These are phyloP conservation scores for Ceratocystis diversiconidia DNA, from an alignment of 2,329 filamentous ascomycete species.

Conservation along the genomic window DNA sequence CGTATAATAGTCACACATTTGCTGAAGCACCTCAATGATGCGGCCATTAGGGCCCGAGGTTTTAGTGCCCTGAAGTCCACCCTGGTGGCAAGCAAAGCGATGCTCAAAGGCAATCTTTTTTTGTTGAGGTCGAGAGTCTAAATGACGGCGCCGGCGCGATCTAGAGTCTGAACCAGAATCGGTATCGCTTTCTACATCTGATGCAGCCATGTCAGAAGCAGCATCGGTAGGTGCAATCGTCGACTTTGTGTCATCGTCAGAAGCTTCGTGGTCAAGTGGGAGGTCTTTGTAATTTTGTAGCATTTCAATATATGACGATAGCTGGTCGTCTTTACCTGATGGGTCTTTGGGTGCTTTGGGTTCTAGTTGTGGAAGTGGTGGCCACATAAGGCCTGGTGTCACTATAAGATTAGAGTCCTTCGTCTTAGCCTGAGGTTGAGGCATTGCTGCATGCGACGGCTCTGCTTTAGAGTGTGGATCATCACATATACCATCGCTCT, in stretches of 20 bases:
- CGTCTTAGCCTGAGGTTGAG: background rate
- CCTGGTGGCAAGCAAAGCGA: constrained; percentile 40
- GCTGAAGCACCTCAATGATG: constrained; percentile 62
- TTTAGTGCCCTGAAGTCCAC: constrained; percentile 32
- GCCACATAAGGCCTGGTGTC: background rate
- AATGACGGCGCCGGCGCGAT: constrained; percentile 13
- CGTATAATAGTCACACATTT: constrained; percentile 67
- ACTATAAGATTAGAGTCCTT: background rate
- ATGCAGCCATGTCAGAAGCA: background rate
- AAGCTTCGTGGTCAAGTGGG: constrained; percentile 38
- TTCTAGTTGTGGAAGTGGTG: background rate
- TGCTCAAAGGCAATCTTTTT: constrained; percentile 31
- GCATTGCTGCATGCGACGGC: background rate
- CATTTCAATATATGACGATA: constrained; percentile 51
- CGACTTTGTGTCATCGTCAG: constrained; percentile 25
- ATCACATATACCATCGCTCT: too few species aligned
- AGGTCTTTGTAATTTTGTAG: constrained; percentile 46
- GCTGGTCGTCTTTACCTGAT: constrained; percentile 33
- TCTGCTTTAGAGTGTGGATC: background rate
- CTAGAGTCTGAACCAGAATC: background rate
- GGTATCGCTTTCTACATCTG: background rate
- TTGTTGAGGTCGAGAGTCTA: constrained; percentile 18
- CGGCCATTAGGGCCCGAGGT: constrained; percentile 53
- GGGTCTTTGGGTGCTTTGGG: constrained; percentile 17
- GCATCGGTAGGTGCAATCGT: background rate